Conservation (phyloP, 2,329 filamentous ascomycete genomes). For the Colletotrichum sp. region DNA sequence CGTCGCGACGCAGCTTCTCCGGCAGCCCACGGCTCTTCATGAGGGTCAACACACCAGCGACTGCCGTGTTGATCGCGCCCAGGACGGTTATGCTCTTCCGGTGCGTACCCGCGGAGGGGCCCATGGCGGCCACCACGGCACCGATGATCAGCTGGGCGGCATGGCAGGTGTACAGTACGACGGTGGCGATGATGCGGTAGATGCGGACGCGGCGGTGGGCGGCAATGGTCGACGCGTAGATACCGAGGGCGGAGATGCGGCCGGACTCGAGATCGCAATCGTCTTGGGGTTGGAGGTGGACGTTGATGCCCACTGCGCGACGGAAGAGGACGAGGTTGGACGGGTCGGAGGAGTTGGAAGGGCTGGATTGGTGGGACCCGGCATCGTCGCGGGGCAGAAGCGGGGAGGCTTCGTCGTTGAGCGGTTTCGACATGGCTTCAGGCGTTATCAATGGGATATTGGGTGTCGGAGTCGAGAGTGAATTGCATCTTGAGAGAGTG, state of each 20-base stretch:
- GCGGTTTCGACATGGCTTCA: not conserved
- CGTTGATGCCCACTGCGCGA: constrained; percentile 48
- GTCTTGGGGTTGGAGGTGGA: constrained; percentile 23
- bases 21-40: constrained; percentile 57
- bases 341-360: constrained; percentile 28
- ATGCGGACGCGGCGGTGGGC: constrained; percentile 33
- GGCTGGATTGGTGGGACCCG: not conserved
- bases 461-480: not conserved
- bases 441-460: not conserved
- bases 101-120: constrained; percentile 51
- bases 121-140: constrained; percentile 50
- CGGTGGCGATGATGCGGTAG: constrained; percentile 38
- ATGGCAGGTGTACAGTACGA: constrained; percentile 46
- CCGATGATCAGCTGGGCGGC: constrained; percentile 52
- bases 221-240: constrained; percentile 44
- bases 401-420: not conserved
- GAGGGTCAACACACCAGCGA: constrained; percentile 66
- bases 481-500: not conserved
- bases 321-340: constrained; percentile 48
- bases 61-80: constrained; percentile 66
- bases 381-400: not conserved
- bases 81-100: constrained; percentile 59
- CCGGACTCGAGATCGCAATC: constrained; percentile 36
- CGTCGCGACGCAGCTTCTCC: constrained; percentile 49
- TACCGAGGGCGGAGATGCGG: constrained; percentile 37